These are phyloP conservation scores for Myrica gale DNA, from an alignment of 306 rosid genomes.

Conservation along the genomic window DNA sequence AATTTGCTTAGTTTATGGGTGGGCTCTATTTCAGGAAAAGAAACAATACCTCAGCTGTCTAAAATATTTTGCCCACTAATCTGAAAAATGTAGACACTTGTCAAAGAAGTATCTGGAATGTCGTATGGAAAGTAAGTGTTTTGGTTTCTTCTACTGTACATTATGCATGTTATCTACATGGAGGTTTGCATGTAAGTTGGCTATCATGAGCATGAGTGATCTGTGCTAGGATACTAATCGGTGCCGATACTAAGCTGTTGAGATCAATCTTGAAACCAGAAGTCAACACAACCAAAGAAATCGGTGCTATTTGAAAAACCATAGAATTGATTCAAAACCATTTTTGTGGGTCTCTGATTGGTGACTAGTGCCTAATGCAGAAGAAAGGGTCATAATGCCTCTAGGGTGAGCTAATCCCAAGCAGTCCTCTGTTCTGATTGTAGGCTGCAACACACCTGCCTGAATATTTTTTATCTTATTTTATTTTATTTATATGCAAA, in stretches of 20 bases:
- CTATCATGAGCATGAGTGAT: too few species aligned
- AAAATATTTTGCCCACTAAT: conserved; percentile 61
- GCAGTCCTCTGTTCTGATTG: too few species aligned
- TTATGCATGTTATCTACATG: neutral
- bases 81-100: conserved; percentile 77
- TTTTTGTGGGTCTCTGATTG: neutral
- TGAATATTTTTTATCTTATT: neutral
- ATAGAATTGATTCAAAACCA: neutral
- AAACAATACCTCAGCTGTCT: conserved; percentile 75
- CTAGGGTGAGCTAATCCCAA: too few species aligned
- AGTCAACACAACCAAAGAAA: neutral
- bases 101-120: conserved; percentile 79
- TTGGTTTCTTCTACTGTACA: conserved; percentile 8
- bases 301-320: neutral
- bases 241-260: neutral
- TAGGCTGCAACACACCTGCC: too few species aligned
- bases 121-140: conserved; percentile 82
- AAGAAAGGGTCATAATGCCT: too few species aligned
- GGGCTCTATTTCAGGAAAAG: conserved; percentile 67
- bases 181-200: too few species aligned
- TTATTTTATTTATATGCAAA: neutral
- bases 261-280: neutral
- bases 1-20: neutral
- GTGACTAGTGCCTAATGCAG: neutral
- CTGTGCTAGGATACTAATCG: neutral